Evolutionary conservation across 306 rosid genomes (phyloP).

Genomic region (Nissolia schottii): DNA sequence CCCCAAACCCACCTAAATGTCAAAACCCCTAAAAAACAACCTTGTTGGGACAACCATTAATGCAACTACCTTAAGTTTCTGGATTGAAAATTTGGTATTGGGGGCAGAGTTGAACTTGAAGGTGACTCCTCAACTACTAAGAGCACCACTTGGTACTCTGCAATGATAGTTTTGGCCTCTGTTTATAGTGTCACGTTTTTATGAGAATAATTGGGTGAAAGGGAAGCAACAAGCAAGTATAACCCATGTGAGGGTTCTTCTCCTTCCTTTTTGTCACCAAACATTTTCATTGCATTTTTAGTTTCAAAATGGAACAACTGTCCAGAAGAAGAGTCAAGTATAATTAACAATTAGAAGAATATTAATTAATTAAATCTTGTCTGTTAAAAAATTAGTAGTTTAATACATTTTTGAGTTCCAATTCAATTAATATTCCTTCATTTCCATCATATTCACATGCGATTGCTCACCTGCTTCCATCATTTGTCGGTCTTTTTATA

Average conservation of each 20-base stretch:
- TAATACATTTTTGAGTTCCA: not conserved
- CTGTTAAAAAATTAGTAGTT: not conserved
- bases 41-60: not conserved
- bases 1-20: too few relatives aligned
- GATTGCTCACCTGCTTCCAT: not conserved
- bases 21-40: too few relatives aligned
- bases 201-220: slow-evolving; percentile 5
- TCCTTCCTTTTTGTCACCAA: slow-evolving; percentile 14
- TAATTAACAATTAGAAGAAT: not conserved
- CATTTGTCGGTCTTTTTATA: not conserved
- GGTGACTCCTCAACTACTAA: slow-evolving; percentile 4
- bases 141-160: not conserved
- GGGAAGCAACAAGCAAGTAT: slow-evolving; percentile 6
- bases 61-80: not conserved
- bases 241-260: not conserved
- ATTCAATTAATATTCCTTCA: not conserved
- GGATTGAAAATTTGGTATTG: not conserved
- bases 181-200: not conserved
- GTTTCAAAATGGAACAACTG: not conserved
- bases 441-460: not conserved
- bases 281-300: not conserved
- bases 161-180: not conserved
- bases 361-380: not conserved
- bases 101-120: not conserved
- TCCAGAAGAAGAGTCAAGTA: not conserved